These are phyloP conservation scores for Cutaneotrichosporon arboriforme DNA, from an alignment of 1,284 basidiomycete genomes.

Conservation along the genomic window DNA sequence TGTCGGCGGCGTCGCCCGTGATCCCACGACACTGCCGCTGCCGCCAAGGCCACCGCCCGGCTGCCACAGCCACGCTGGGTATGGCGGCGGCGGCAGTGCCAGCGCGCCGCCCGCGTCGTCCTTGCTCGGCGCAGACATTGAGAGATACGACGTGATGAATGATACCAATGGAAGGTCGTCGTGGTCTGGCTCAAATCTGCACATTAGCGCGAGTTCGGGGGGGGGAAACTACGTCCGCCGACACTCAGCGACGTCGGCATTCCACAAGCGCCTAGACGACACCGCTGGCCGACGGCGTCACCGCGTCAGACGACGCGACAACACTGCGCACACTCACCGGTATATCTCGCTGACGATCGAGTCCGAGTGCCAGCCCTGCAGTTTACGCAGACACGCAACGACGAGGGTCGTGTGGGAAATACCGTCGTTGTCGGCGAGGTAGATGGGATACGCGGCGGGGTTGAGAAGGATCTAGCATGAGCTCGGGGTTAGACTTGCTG, in stretches of 20 bases:
- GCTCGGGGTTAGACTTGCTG: not conserved
- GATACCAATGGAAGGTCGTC: constrained; percentile 38
- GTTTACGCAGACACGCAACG: constrained; percentile 39
- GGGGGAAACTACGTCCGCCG: not conserved
- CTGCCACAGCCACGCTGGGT: constrained; percentile 43
- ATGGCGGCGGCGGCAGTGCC: constrained; percentile 32
- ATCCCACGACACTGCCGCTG: no score
- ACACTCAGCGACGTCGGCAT: not conserved
- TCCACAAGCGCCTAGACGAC: not conserved
- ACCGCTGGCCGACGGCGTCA: no score
- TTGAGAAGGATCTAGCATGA: constrained; percentile 31
- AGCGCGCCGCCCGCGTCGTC: constrained; percentile 23
- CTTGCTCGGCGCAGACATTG: constrained; percentile 11
- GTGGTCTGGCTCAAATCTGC: constrained; percentile 40
- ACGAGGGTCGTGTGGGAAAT: constrained; percentile 43
- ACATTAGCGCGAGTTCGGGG: not conserved
- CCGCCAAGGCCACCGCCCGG: no score
- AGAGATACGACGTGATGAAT: constrained; percentile 37
- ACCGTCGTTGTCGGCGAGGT: constrained; percentile 41
- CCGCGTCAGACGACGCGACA: no score
- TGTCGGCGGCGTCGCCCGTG: not conserved
- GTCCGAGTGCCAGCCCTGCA: constrained; percentile 43
- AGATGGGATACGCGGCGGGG: constrained; percentile 35
- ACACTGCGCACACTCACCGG: constrained; percentile 22
- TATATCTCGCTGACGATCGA: constrained; percentile 39